Base-by-base conservation (phyloP, 1,284 basidiomycete genomes). In the Flammula alnicola region DNA sequence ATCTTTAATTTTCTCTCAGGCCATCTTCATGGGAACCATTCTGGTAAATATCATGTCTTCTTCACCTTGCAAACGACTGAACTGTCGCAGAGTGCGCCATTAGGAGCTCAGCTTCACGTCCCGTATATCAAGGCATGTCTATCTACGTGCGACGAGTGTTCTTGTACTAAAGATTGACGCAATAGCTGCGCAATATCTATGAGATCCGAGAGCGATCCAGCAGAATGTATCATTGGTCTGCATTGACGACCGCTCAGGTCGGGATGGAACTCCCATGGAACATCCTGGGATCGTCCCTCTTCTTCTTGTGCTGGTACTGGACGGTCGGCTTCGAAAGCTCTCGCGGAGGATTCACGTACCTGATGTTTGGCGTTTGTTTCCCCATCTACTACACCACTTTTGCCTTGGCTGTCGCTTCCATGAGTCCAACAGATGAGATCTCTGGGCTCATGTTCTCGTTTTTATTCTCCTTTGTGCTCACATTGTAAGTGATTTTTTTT, bases 141-240 rank as follows among this genome's bases (percentile, higher is more conserved):
- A 2, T 12, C 10, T 11, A 8, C 17, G 12, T 27, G 9, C 12
- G 20, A 14, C 14, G 23, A 5, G 20, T 36, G 19, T 33, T 7
- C 7, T n/a, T 2, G 36, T 20, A 29, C 12, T 39, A 10, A 27
- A 22, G 4, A 22, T 17, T n/a, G 10, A 17, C 23, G 3, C 23
- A 10, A n/a, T 25, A 68, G 41, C 76, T 74, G 65, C 75, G 83
- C 29, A 69, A 75, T 41, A 73, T 91, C 11, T 92, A 88, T 65
- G 86, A 91, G 63, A 81, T 83, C 10, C 79, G 89, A 26, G 90
- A 92, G 65, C 78, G 83, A 1, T 77, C 86, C 0, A 81, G 80
- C 49, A 81, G 83, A 62, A 90, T 91, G 63, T 95, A 94, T 72
- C 83, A 82, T 42, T 95, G 93, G 93, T 76, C 83, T 5, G 83